phyloP scores from a whole-genome alignment of 768 basidiomycete genomes.

The Phanerochaete carnosa region DNA sequence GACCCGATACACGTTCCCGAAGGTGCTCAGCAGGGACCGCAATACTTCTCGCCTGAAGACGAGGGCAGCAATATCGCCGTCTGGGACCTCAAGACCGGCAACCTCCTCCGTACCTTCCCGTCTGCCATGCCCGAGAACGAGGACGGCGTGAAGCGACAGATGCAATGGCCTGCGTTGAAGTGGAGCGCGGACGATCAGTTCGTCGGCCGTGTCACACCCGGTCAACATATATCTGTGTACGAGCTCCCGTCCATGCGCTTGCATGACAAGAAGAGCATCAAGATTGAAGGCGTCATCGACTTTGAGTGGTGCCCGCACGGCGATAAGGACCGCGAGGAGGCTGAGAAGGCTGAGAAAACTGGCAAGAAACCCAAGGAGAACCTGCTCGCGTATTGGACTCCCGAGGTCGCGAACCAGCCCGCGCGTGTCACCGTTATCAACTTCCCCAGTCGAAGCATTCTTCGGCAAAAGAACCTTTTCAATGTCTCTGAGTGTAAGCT shows the following conservation, averaged over 20 bases:
- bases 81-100: constrained; percentile 96
- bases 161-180: constrained; percentile 94
- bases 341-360: constrained; percentile 42
- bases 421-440: constrained; percentile 92
- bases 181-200: constrained; percentile 98
- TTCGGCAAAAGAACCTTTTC: constrained; percentile 96
- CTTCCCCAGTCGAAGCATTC: constrained; percentile 78
- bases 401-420: constrained; percentile 94
- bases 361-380: constrained; percentile 76
- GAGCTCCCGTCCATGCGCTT: constrained; percentile 93
- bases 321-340: constrained; percentile 82
- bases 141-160: constrained; percentile 66
- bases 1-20: constrained; percentile 87
- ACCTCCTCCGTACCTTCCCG: constrained; percentile 88
- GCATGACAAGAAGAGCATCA: constrained; percentile 94
- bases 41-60: constrained; percentile 89
- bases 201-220: constrained; percentile 84
- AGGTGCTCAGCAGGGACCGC: constrained; percentile 74
- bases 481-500: constrained; percentile 99
- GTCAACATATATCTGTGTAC: constrained; percentile 93
- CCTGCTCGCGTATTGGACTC: constrained; percentile 96
- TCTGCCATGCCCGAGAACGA: constrained; percentile 61
- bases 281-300: constrained; percentile 95
- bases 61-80: constrained; percentile 96
- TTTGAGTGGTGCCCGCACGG: constrained; percentile 98